These are phyloP conservation scores for Allium cepa DNA, from an alignment of 106 monocot species.

Conservation along the genomic window DNA sequence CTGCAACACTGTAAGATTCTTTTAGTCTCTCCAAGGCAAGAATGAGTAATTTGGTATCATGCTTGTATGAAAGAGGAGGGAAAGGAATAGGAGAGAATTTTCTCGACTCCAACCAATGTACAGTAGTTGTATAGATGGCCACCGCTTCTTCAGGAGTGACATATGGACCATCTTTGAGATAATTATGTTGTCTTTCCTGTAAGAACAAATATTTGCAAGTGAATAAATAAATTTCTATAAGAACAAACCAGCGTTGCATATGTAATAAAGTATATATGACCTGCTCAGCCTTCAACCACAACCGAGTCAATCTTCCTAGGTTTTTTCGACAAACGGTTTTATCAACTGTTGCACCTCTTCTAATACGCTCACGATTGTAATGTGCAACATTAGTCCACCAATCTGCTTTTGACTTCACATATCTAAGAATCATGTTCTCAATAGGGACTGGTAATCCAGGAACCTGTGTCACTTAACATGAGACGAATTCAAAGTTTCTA, in stretches of 20 bases:
- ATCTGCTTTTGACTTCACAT: constrained; percentile 99
- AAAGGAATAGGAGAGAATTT: constrained; percentile 99
- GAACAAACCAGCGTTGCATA: neutral
- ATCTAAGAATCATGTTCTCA: constrained; percentile 99
- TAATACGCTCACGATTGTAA: constrained; percentile 98
- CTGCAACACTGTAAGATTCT: constrained; percentile 97
- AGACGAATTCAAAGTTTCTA: neutral
- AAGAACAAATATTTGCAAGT: constrained; percentile 8
- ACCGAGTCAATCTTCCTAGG: constrained; percentile 92
- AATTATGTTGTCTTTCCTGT: constrained; percentile 98
- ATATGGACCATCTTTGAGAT: constrained; percentile 98
- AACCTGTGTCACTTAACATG: constrained; percentile 42
- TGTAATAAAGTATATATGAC: constrained; percentile 10
- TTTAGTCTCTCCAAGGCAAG: constrained; percentile 93
- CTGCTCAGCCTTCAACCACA: constrained; percentile 99
- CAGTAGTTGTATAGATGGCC: constrained; percentile 97
- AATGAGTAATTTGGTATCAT: constrained; percentile 98
- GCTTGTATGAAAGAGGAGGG: constrained; percentile 97
- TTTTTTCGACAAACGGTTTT: constrained; percentile 98
- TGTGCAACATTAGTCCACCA: constrained; percentile 99
- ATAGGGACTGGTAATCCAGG: constrained; percentile 98
- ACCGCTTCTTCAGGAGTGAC: constrained; percentile 99
- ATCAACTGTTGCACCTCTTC: constrained; percentile 98
- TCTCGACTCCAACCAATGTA: constrained; percentile 98
- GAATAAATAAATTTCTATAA: neutral